Conservation (phyloP, 1,284 basidiomycete species). For the Rhodotorula sp. region DNA sequence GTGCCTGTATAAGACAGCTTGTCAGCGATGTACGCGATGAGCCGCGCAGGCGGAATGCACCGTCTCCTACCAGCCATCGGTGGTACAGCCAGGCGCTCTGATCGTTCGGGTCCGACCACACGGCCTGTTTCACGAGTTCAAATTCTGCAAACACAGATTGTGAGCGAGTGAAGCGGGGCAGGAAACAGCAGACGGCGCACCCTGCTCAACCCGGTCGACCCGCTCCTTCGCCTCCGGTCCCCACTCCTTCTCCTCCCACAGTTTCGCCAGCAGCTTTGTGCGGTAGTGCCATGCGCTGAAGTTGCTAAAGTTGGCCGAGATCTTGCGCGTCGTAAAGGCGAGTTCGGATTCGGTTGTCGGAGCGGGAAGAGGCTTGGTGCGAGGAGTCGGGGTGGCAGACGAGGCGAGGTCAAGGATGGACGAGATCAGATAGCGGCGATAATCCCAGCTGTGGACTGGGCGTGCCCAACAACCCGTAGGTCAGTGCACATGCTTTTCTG, state of each 20-base stretch:
- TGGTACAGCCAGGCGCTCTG: conserved; percentile 99
- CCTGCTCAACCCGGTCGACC: conserved; percentile 29
- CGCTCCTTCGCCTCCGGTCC: conserved; percentile 51
- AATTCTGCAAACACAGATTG: conserved; percentile 60
- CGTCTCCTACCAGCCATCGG: conserved; percentile 73
- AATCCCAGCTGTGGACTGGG: conserved; percentile 88
- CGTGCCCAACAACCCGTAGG: background rate
- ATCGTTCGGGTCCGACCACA: conserved; percentile 95
- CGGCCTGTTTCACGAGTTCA: conserved; percentile 85
- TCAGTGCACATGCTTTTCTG: background rate
- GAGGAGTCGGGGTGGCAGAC: conserved; percentile 52
- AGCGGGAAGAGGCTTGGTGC: conserved; percentile 44
- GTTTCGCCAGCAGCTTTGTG: conserved; percentile 70
- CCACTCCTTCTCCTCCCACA: conserved; percentile 66
- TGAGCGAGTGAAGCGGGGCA: background rate
- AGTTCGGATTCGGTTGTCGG: conserved; percentile 60
- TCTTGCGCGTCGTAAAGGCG: conserved; percentile 82
- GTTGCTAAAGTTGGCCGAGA: conserved; percentile 92
- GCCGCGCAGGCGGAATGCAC: background rate
- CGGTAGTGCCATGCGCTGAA: conserved; percentile 99
- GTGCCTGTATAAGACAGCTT: conserved; percentile 56
- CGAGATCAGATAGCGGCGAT: conserved; percentile 77
- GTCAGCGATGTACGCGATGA: background rate
- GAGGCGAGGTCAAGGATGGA: conserved; percentile 58
- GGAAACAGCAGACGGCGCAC: conserved; percentile 1